These are phyloP conservation scores for Fusarium sp. DNA, from an alignment of 2,329 filamentous ascomycete genomes.

Conservation along the genomic window DNA sequence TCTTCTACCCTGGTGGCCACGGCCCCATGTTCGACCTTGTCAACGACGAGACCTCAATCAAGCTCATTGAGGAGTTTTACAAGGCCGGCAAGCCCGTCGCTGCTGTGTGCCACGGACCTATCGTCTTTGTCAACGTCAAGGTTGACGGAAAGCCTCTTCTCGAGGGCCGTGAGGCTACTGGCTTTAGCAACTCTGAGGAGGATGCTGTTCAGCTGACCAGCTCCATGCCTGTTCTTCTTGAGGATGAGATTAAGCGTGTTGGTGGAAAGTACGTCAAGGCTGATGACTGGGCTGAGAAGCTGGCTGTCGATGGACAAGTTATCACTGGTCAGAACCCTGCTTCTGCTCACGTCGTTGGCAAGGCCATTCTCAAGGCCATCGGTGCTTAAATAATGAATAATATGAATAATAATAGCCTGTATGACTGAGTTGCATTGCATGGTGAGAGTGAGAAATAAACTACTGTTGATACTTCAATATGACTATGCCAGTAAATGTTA, in stretches of 20 bases:
- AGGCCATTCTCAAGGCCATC: slow-evolving; percentile 64
- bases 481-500: too few relatives aligned
- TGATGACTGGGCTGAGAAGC: slow-evolving; percentile 63
- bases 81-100: slow-evolving; percentile 71
- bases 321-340: slow-evolving; percentile 72
- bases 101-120: slow-evolving; percentile 78
- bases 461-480: too few relatives aligned
- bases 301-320: slow-evolving; percentile 64
- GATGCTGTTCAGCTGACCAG: slow-evolving; percentile 61
- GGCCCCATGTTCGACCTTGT: slow-evolving; percentile 77
- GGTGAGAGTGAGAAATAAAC: too few relatives aligned
- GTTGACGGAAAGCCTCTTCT: slow-evolving; percentile 67
- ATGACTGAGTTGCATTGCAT: not conserved
- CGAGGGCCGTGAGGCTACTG: slow-evolving; percentile 69
- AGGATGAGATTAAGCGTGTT: slow-evolving; percentile 65
- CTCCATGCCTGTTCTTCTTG: slow-evolving; percentile 71
- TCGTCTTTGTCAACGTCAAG: slow-evolving; percentile 71
- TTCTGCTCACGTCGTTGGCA: slow-evolving; percentile 64
- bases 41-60: slow-evolving; percentile 66
- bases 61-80: slow-evolving; percentile 73
- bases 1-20: slow-evolving; percentile 71
- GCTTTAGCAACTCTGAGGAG: slow-evolving; percentile 72
- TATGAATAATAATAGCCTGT: slow-evolving; percentile 13
- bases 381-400: slow-evolving; percentile 33
- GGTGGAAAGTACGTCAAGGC: slow-evolving; percentile 71